Percentiles rank a stretch among this genome's conserved stretches.
Conservation (phyloP, 2,329 filamentous ascomycete species). For the Beauveria sp. region DNA sequence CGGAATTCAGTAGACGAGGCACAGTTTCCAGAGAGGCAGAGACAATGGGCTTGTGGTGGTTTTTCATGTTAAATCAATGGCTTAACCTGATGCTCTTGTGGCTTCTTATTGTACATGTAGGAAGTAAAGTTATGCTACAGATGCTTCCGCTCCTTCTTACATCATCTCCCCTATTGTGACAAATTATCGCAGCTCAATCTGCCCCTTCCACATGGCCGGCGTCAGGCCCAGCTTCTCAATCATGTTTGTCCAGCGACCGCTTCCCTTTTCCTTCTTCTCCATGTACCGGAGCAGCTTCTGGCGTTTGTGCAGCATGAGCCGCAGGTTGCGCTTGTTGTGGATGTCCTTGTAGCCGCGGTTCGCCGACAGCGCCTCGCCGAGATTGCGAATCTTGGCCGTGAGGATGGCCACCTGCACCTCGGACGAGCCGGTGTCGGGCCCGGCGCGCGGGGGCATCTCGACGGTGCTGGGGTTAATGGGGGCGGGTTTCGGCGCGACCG, state of each 20-base stretch:
- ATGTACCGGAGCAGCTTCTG: slow-evolving; percentile 87
- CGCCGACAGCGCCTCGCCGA: slow-evolving; percentile 64
- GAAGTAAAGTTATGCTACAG: slow-evolving; percentile 37
- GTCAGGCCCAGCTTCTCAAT: slow-evolving; percentile 77
- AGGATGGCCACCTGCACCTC: slow-evolving; percentile 98
- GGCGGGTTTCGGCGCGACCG: slow-evolving; percentile 55
- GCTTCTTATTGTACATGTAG: slow-evolving; percentile 43
- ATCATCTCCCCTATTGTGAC: slow-evolving; percentile 15
- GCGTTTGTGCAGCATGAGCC: slow-evolving; percentile 76
- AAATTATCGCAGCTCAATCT: slow-evolving; percentile 50
- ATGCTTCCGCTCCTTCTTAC: slow-evolving; percentile 14
- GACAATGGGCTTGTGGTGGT: neutral
- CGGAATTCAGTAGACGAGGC: slow-evolving; percentile 14
- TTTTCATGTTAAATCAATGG: slow-evolving; percentile 7
- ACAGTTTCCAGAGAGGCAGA: neutral
- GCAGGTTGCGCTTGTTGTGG: slow-evolving; percentile 85
- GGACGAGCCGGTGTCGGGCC: slow-evolving; percentile 86
- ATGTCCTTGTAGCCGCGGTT: slow-evolving; percentile 75
- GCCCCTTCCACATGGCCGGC: slow-evolving; percentile 81
- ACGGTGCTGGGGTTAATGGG: slow-evolving; percentile 33
- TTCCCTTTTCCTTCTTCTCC: slow-evolving; percentile 81
- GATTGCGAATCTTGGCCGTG: slow-evolving; percentile 82
- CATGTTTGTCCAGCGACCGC: slow-evolving; percentile 81
- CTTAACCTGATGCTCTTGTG: slow-evolving; percentile 10
- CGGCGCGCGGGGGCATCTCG: slow-evolving; percentile 52